Percentiles rank a stretch among this genome's conserved stretches.
phyloP scores from a whole-genome alignment of 306 rosid genomes.

The Adenanthera pavonina region DNA sequence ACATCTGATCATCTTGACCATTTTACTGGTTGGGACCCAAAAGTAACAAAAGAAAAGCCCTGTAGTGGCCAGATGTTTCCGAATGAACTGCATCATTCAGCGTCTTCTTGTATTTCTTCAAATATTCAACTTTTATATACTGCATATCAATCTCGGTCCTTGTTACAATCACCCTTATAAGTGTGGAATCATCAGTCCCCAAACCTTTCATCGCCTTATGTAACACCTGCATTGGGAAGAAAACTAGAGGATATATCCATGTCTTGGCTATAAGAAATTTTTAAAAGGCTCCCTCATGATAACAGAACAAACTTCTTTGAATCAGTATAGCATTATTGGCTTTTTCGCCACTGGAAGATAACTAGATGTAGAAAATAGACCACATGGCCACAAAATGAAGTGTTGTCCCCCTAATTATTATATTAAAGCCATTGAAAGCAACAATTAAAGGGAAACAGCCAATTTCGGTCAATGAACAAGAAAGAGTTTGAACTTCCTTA shows the following conservation, averaged over 20 bases:
- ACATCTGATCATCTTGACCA: conserved; percentile 21
- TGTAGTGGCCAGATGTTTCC: conserved; percentile 78
- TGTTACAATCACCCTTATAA: conserved; percentile 68
- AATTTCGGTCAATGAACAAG: background rate
- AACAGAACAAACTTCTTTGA: conserved; percentile 12
- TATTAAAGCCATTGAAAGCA: background rate
- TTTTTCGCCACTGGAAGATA: background rate
- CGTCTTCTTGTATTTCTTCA: conserved; percentile 64
- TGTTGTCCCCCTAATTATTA: background rate
- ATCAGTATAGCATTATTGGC: background rate
- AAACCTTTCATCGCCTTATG: conserved; percentile 76
- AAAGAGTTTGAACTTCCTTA: background rate
- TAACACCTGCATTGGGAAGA: conserved; percentile 54
- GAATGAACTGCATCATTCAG: conserved; percentile 77
- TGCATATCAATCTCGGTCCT: conserved; percentile 79
- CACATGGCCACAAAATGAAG: background rate
- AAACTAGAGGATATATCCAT: conserved; percentile 13
- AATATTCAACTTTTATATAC: conserved; percentile 70
- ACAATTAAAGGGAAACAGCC: background rate
- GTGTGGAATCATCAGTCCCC: conserved; percentile 71
- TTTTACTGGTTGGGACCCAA: conserved; percentile 58
- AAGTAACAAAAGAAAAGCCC: conserved; percentile 70
- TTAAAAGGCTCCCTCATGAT: conserved; percentile 17
- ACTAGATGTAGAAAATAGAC: conserved; percentile 3
- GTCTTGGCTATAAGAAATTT: background rate